phyloP scores from a whole-genome alignment of 371 early-diverging fungal species.

The Coemansia sp. region DNA sequence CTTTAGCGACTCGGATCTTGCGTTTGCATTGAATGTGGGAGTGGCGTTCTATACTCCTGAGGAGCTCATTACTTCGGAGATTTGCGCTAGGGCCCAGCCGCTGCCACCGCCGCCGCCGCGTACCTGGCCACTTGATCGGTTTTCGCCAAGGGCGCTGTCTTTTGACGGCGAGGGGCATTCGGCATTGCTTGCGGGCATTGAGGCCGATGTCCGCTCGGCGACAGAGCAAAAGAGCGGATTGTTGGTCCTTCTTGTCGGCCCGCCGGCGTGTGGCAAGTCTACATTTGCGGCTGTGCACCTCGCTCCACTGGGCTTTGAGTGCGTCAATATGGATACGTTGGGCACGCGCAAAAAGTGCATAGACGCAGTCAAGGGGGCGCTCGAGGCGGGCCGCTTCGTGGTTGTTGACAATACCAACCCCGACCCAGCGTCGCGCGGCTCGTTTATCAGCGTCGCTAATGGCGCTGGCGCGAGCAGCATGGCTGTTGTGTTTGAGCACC shows the following conservation, averaged over 20 bases:
- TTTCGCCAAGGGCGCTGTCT: conserved; percentile 6
- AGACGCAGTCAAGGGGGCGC: conserved; percentile 54
- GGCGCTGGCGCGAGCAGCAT: conserved; percentile 67
- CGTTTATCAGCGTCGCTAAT: conserved; percentile 68
- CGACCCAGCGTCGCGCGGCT: conserved; percentile 58
- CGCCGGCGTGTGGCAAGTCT: conserved; percentile 87
- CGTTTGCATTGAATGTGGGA: conserved; percentile 76
- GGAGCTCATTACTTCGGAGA: conserved; percentile 60
- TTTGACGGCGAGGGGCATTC: conserved; percentile 13
- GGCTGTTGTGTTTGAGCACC: conserved; percentile 57
- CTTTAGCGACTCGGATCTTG: conserved; percentile 78
- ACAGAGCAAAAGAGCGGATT: conserved; percentile 56
- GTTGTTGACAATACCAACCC: conserved; percentile 90
- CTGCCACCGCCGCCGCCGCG: conserved; percentile 20
- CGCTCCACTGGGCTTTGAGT: conserved; percentile 64
- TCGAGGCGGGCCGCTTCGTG: conserved; percentile 58
- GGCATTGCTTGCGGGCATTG: conserved; percentile 12
- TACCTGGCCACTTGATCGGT: conserved; percentile 58
- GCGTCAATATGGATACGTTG: conserved; percentile 84
- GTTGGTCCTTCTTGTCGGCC: conserved; percentile 73
- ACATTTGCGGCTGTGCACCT: conserved; percentile 66
- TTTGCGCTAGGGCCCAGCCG: conserved; percentile 11
- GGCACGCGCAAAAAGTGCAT: conserved; percentile 75
- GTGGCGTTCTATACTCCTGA: conserved; percentile 84
- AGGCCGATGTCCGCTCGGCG: conserved; percentile 52